These are phyloP conservation scores for Ophiostoma australiae DNA, from an alignment of 2,329 filamentous ascomycete genomes.

Conservation along the genomic window DNA sequence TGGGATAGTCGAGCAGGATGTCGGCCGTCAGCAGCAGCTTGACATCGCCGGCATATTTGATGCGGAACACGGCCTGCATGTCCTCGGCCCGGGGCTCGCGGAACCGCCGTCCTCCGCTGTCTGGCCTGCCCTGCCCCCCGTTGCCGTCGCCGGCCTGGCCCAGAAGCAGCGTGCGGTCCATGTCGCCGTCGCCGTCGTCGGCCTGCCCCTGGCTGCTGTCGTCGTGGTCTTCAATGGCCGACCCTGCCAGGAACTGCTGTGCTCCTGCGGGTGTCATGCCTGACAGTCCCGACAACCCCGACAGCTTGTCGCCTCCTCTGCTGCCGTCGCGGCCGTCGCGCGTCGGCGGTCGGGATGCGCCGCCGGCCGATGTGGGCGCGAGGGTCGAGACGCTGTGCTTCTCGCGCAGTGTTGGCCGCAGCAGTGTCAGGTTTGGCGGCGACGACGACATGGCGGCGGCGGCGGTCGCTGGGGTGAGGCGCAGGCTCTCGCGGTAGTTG, in stretches of 20 bases:
- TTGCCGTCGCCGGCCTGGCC: slow-evolving; percentile 22
- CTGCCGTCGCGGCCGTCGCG: slow-evolving; percentile 41
- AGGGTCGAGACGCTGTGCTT: slow-evolving; percentile 60
- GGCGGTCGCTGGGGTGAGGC: slow-evolving; percentile 12
- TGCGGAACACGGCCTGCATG: slow-evolving; percentile 86
- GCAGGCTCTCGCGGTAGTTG: slow-evolving; percentile 27
- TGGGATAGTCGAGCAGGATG: slow-evolving; percentile 94
- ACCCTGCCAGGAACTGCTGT: slow-evolving; percentile 32
- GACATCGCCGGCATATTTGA: slow-evolving; percentile 83
- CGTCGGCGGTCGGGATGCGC: slow-evolving; percentile 52
- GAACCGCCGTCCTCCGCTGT: slow-evolving; percentile 29
- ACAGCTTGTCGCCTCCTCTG: slow-evolving; percentile 23
- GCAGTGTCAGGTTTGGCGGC: slow-evolving; percentile 18
- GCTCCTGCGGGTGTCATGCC: slow-evolving; percentile 19
- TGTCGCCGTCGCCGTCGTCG: slow-evolving; percentile 32
- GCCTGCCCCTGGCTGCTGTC: slow-evolving; percentile 30
- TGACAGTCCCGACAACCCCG: neutral
- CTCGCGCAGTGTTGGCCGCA: slow-evolving; percentile 43
- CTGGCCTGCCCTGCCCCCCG: slow-evolving; percentile 18
- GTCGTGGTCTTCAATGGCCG: slow-evolving; percentile 35
- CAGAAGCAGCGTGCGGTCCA: slow-evolving; percentile 22
- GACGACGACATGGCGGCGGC: slow-evolving; percentile 5
- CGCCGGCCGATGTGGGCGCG: slow-evolving; percentile 47
- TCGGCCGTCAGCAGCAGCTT: slow-evolving; percentile 86
- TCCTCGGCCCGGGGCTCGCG: slow-evolving; percentile 77